A percentile compares a stretch with the other conserved stretches of the same genome.
phyloP scores from a whole-genome alignment of 164 flowering plant genomes.

The Dillenia suffruticosa region DNA sequence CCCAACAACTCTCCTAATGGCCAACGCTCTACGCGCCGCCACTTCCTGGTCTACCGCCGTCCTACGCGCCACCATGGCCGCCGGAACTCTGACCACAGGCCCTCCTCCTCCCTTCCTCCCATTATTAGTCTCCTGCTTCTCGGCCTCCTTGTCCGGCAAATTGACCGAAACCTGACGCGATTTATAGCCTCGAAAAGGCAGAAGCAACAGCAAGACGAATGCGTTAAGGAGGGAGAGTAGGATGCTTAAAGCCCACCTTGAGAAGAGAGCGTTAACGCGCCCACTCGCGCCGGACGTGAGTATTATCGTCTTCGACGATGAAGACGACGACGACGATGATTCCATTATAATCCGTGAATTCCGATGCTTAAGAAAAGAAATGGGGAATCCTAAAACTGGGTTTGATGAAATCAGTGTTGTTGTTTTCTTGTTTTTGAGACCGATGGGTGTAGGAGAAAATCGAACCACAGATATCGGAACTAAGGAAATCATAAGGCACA shows the following conservation, averaged over 20 bases:
- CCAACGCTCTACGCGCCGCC: conserved; percentile 44
- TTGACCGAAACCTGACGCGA: conserved; percentile 5
- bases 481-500: too few species aligned
- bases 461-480: too few species aligned
- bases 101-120: conserved; percentile 20
- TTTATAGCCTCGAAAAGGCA: conserved; percentile 37
- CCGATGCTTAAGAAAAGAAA: neutral
- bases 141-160: conserved; percentile 9
- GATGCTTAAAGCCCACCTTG: conserved; percentile 34
- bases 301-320: conserved; percentile 26
- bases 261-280: conserved; percentile 50
- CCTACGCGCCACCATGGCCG: conserved; percentile 18
- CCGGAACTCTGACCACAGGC: conserved; percentile 30
- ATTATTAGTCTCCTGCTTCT: conserved; percentile 9
- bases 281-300: conserved; percentile 72
- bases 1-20: conserved; percentile 39
- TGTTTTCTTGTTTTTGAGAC: neutral
- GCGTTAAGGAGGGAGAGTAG: conserved; percentile 32
- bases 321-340: conserved; percentile 6
- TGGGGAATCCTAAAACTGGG: neutral
- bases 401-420: neutral
- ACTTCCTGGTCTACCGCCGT: conserved; percentile 37
- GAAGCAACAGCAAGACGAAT: conserved; percentile 31
- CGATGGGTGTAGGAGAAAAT: too few species aligned
- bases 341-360: conserved; percentile 1